Evolutionary conservation across 1,284 basidiomycete genomes (phyloP).

Genomic region (Papiliotrema terrestris): DNA sequence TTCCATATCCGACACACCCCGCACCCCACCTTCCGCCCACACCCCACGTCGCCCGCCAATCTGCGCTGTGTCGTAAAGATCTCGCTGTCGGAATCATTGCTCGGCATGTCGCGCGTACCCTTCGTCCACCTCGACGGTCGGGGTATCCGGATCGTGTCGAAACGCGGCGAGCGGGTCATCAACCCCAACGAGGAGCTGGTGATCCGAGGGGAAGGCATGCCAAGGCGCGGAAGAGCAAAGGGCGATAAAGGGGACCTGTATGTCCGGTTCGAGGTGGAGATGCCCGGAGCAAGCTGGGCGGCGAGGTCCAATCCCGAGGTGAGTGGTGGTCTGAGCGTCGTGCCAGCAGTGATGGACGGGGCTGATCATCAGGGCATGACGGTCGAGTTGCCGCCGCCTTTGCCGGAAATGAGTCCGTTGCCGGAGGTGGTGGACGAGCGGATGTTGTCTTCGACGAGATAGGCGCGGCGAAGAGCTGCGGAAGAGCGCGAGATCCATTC

Average conservation of each 20-base stretch:
- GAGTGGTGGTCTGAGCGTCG: not conserved
- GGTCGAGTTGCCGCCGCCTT: constrained; percentile 20
- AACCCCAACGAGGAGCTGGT: constrained; percentile 68
- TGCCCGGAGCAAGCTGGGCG: constrained; percentile 53
- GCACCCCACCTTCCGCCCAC: constrained; percentile 64
- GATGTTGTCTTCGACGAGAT: constrained; percentile 7
- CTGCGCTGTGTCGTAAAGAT: constrained; percentile 52
- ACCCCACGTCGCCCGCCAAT: constrained; percentile 20
- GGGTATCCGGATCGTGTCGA: constrained; percentile 70
- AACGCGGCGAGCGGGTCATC: constrained; percentile 66
- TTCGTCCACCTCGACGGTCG: constrained; percentile 86
- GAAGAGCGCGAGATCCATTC: not conserved
- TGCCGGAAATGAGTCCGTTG: constrained; percentile 19
- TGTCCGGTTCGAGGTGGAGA: constrained; percentile 76
- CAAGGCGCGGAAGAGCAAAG: constrained; percentile 58
- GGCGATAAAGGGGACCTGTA: constrained; percentile 75
- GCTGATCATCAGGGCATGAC: constrained; percentile 2
- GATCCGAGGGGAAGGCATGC: constrained; percentile 82
- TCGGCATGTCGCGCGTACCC: constrained; percentile 82
- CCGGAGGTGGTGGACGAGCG: constrained; percentile 14
- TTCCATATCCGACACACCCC: constrained; percentile 69
- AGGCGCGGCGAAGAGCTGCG: not conserved
- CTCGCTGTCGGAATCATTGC: constrained; percentile 84
- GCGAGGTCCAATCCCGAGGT: constrained; percentile 17
- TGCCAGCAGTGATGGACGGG: not conserved